These are phyloP conservation scores for Pelargonium nanum DNA, from an alignment of 345 rosid species.

Conservation along the genomic window DNA sequence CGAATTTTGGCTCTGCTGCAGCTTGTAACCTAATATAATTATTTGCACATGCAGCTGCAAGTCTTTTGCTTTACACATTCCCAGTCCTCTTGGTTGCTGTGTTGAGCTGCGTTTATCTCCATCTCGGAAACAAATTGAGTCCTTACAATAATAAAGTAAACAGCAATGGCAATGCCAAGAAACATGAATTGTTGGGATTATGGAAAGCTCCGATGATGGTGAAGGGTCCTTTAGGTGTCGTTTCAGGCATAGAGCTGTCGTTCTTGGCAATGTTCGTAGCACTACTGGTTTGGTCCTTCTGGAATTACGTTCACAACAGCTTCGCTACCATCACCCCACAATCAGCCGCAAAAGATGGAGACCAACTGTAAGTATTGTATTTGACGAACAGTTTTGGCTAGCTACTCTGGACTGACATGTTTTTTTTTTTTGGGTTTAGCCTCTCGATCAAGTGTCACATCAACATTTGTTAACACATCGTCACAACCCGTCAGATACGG, in stretches of 20 bases:
- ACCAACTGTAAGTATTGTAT: background rate
- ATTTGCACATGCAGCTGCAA: conserved; percentile 18
- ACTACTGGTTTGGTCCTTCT: conserved; percentile 20
- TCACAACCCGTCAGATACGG: too few relatives aligned
- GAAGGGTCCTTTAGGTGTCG: conserved; percentile 29
- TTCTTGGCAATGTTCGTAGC: conserved; percentile 23
- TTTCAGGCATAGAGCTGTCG: conserved; percentile 19
- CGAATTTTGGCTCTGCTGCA: too few relatives aligned
- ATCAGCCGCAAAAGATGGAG: conserved; percentile 4
- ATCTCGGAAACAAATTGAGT: conserved; percentile 7
- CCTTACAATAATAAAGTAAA: conserved; percentile 5
- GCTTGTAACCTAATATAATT: too few relatives aligned
- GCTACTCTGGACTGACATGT: too few relatives aligned
- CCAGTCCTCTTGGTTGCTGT: conserved; percentile 26
- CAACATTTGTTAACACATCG: too few relatives aligned
- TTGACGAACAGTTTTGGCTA: too few relatives aligned
- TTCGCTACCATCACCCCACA: conserved; percentile 3
- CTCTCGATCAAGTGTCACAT: too few relatives aligned
- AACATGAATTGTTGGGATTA: conserved; percentile 3
- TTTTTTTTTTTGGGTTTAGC: too few relatives aligned
- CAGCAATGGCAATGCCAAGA: too few relatives aligned
- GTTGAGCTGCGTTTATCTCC: conserved; percentile 18
- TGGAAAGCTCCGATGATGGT: conserved; percentile 23
- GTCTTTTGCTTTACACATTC: conserved; percentile 11
- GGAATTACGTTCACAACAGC: conserved; percentile 11